A percentile compares a stretch with the other conserved stretches of the same genome.
Conservation (phyloP, 768 basidiomycete genomes). For the Hypsizygus marmoreus region DNA sequence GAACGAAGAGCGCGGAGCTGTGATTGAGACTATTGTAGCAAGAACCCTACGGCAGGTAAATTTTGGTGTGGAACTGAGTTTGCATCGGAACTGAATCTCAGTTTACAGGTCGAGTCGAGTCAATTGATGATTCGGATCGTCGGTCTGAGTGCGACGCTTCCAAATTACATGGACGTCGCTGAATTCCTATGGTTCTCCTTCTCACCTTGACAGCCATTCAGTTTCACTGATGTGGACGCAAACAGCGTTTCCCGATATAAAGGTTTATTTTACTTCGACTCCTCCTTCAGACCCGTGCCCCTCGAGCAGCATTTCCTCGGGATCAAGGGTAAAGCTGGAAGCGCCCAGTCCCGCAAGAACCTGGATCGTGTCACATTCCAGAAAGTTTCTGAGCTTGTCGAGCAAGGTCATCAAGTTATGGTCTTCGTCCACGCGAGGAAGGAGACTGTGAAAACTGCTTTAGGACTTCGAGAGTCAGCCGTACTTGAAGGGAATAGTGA, state of each 20-base stretch:
- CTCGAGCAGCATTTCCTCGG: slow-evolving; percentile 98
- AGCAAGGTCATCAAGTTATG: slow-evolving; percentile 97
- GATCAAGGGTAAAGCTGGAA: slow-evolving; percentile 84
- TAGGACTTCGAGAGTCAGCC: slow-evolving; percentile 77
- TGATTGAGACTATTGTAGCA: slow-evolving; percentile 97
- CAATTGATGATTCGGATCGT: slow-evolving; percentile 97
- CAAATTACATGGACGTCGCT: slow-evolving; percentile 95
- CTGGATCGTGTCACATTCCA: slow-evolving; percentile 87
- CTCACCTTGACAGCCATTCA: not conserved
- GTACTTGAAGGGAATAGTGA: slow-evolving; percentile 68
- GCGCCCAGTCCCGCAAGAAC: slow-evolving; percentile 72
- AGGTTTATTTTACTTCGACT: slow-evolving; percentile 97
- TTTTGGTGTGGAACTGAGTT: not conserved
- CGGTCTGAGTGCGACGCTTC: slow-evolving; percentile 93
- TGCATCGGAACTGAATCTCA: not conserved
- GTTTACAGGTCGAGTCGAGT: slow-evolving; percentile 83
- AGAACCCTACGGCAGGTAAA: slow-evolving; percentile 87
- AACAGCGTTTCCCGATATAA: slow-evolving; percentile 79
- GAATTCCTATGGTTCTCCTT: slow-evolving; percentile 87
- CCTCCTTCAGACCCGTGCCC: slow-evolving; percentile 94
- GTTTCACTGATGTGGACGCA: not conserved
- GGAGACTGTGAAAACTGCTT: slow-evolving; percentile 93
- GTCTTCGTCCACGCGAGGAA: slow-evolving; percentile 98
- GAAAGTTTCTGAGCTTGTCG: slow-evolving; percentile 86
- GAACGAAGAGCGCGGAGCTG: slow-evolving; percentile 97